Base-by-base conservation (phyloP, 1,284 basidiomycete genomes). In the Pseudozyma sp. region DNA sequence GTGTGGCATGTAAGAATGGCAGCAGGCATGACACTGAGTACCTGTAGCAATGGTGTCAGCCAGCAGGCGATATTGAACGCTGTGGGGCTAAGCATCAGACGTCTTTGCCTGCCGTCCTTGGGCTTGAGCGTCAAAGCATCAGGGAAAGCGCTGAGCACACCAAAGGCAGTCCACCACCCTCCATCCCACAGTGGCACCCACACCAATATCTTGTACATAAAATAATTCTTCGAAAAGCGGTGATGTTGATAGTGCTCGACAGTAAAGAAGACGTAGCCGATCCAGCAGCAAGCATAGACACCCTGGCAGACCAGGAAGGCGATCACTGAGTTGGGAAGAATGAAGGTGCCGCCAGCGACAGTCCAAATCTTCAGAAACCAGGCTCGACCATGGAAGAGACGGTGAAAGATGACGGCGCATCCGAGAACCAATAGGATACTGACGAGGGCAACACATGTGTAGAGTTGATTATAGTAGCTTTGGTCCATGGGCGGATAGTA, bases 341-440 rank as follows among this genome's bases (percentile, higher is more conserved):
- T 48, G 48, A 72, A 72, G 8, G 52, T 67, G 5, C 70, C 70
- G 16, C 60, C 57, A 1, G 42, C 52, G 25, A 72, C 70, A 16
- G 38, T 52, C 64, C 63, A 67, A 21, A 67, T 39, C 50, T 64
- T 72, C 52, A 72, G 38, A 19, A 67, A 55, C 70, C 70, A 72
- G 5, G 59, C 63, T 43, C 56, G 63, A 3, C 70, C 48, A 9
- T 44, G 12, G 5, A 55, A n/a, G 21, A 67, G 16, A 14, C 70
- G 70, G 19, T 61, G 64, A 1, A 58, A 31, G 16, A 72, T 34
- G n/a, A 72, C 52, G 3, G 43, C 3, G 6, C 10, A 19, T 7
- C 35, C 21, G 3, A 63, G 38, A 13, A 59, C 2, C 2, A 52
- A 2, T 1, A 59, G 42, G 19, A 63, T 13, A 7, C 16, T 5